Evolutionary conservation across 108 stramenopile genomes (phyloP).

Genomic region (Fragilaria crotonensis): DNA sequence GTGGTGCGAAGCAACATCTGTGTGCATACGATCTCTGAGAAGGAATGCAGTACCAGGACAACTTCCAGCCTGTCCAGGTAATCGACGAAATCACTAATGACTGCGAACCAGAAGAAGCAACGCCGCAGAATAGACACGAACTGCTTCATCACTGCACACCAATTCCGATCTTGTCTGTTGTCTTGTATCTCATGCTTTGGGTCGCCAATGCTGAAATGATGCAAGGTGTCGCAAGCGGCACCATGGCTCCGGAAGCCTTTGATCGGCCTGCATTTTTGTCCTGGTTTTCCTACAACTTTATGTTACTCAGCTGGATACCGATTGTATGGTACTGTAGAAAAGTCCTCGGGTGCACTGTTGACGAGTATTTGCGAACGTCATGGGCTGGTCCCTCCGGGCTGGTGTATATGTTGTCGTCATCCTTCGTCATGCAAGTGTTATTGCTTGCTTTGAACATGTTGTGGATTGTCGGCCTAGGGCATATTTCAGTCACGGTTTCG

Average conservation of each 20-base stretch:
- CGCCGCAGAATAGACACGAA: too few relatives aligned
- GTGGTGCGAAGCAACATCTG: too few relatives aligned
- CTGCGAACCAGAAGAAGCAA: too few relatives aligned
- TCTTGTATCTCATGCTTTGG: slow-evolving; percentile 14
- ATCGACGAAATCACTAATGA: too few relatives aligned
- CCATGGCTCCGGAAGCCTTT: slow-evolving; percentile 5
- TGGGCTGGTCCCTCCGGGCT: slow-evolving; percentile 16
- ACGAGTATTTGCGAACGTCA: not conserved
- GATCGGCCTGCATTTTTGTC: slow-evolving; percentile 12
- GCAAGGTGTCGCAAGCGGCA: slow-evolving; percentile 14
- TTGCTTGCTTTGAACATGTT: slow-evolving; percentile 15
- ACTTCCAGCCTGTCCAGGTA: too few relatives aligned
- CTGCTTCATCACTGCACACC: too few relatives aligned
- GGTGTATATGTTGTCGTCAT: not conserved
- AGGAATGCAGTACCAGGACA: too few relatives aligned
- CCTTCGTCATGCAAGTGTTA: slow-evolving; percentile 2
- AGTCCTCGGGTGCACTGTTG: not conserved
- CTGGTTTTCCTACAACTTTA: slow-evolving; percentile 35
- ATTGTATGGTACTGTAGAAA: not conserved
- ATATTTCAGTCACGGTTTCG: slow-evolving; percentile 25
- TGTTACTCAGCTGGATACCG: slow-evolving; percentile 4
- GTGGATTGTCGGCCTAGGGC: slow-evolving; percentile 14
- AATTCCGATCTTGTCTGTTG: not conserved
- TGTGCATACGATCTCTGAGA: too few relatives aligned
- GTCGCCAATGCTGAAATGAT: slow-evolving; percentile 28